A percentile compares a stretch with the other conserved stretches of the same genome.
These are phyloP conservation scores for Geotrichum fermentans DNA, from an alignment of 1,139 yeast species.

Conservation along the genomic window DNA sequence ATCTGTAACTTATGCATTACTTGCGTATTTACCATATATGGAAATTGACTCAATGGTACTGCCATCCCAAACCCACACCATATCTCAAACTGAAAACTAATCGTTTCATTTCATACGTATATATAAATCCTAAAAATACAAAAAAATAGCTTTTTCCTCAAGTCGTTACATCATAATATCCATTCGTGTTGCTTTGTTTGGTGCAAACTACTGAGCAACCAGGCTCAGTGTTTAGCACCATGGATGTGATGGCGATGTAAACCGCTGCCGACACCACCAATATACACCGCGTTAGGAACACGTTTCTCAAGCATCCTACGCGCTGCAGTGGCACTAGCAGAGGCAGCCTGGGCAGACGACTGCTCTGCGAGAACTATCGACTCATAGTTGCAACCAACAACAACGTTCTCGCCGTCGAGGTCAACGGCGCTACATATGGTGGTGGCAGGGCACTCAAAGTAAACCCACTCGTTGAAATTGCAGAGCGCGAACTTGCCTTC, in stretches of 20 bases:
- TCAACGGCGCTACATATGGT: constrained; percentile 52
- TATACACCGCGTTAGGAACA: neutral
- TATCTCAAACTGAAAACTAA: too few species aligned
- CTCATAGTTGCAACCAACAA: constrained; percentile 28
- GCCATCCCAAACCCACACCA: too few species aligned
- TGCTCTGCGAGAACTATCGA: constrained; percentile 14
- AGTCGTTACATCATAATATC: too few species aligned
- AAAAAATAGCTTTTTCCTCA: too few species aligned
- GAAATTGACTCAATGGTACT: too few species aligned
- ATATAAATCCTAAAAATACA: too few species aligned
- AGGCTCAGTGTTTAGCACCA: too few species aligned
- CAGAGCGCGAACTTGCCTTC: constrained; percentile 52
- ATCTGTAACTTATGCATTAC: too few species aligned
- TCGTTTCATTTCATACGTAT: too few species aligned
- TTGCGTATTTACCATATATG: too few species aligned
- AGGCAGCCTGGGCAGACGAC: constrained; percentile 7
- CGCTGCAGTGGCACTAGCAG: neutral
- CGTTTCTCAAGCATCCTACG: constrained; percentile 5
- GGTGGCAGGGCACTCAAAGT: constrained; percentile 51
- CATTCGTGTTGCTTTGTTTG: too few species aligned
- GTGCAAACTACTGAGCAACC: too few species aligned
- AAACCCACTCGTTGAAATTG: constrained; percentile 52
- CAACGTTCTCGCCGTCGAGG: constrained; percentile 33
- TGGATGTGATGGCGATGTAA: constrained; percentile 2
- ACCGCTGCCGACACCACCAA: neutral